Base-by-base conservation (phyloP, 179 eudicot genomes). In the Gypsophila paniculata region DNA sequence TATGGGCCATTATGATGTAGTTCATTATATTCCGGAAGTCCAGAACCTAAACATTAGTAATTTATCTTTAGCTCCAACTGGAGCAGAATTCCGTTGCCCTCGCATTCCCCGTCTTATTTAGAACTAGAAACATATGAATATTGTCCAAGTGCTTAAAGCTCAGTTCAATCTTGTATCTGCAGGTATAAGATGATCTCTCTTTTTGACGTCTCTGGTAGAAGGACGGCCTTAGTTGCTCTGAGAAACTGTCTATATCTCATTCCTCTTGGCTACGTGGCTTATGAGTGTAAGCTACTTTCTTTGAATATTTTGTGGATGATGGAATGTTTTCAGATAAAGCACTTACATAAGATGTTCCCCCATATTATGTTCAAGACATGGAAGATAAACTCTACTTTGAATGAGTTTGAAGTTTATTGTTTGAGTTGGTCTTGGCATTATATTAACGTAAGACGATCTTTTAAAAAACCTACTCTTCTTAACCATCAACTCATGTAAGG, bases 261-360 rank as follows among this genome's bases (percentile, higher is more conserved):
- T 80, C 99, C 99, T 23, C 66, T 94, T 80, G 99, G 99, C 15
- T 94, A 91, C 84, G 75, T 94, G 76, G 97, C 99, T 19, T 94
- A 89, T 81, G 87, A 94, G 65, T 94, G 99, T 94, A 81, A 91
- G 96, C 81, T 71, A 53, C 42, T 55, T 71, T 51, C 21, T 3
- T 21, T 9, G 48, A 29, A 49, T 0, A 10, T 53, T 69, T 49
- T 68, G 57, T 48, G 13, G n/a, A 17, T 6, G 6, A 12, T 7
- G 23, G 2, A 2, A 17, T 48, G 17, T 10, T 29, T 25, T 42
- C 38, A 65, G 3, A 8, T 9, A 7, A 42, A 42, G 1, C 34
- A 29, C 34, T 29, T 29, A 29, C 4, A 29, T 29, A 29, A 29
- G 34, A 29, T 4, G 34, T 29, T 29, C 34, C 34, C 34, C 34